Percentiles rank a stretch among this genome's conserved stretches.
Evolutionary conservation across 164 flowering plant species (phyloP).

Genomic region (Aristolochia contorta): DNA sequence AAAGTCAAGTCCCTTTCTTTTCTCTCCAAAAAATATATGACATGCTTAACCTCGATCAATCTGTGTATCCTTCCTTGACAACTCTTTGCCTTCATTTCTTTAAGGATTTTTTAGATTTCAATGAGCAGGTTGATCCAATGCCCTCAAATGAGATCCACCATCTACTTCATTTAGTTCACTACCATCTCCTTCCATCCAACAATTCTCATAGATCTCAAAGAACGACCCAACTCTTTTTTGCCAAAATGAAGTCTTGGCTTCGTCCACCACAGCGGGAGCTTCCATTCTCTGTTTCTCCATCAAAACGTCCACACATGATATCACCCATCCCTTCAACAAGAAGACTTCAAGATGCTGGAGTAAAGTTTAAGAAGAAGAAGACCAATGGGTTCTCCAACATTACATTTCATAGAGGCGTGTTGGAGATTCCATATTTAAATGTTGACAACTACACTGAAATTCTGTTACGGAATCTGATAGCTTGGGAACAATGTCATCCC

Average conservation of each 20-base stretch:
- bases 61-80: background rate
- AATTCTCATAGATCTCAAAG: background rate
- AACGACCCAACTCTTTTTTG: background rate
- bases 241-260: background rate
- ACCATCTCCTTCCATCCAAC: background rate
- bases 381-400: background rate
- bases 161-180: no score
- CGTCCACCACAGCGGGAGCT: background rate
- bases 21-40: background rate
- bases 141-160: background rate
- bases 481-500: conserved; percentile 4
- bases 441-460: background rate
- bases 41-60: background rate
- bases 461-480: conserved; percentile 3
- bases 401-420: background rate
- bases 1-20: conserved; percentile 8
- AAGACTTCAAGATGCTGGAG: conserved; percentile 6
- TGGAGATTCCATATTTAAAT: conserved; percentile 5
- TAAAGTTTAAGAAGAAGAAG: conserved; percentile 1
- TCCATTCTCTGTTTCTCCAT: background rate
- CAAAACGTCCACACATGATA: background rate
- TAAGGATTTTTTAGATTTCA: background rate
- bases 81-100: background rate
- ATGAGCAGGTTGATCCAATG: background rate
- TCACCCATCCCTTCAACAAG: background rate